Conservation (phyloP, 2,329 filamentous ascomycete species). For the Ophiocordyceps australis region DNA sequence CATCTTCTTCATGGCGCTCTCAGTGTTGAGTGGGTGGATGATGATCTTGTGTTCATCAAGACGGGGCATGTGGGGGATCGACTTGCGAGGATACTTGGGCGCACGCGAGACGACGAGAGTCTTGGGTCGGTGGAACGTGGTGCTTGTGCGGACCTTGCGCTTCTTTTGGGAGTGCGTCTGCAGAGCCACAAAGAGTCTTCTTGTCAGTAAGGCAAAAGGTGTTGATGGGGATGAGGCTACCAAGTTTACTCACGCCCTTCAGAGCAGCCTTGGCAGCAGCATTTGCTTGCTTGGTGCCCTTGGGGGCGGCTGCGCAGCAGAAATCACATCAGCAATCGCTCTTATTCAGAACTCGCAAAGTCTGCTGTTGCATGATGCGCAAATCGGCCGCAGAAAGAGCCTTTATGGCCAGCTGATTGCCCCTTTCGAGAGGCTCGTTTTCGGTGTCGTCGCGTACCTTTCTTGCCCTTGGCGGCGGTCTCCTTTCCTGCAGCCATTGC, state of each 20-base stretch:
- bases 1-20: conserved; percentile 99
- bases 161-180: conserved; percentile 55
- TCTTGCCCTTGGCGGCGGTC: conserved; percentile 19
- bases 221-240: not conserved
- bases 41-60: conserved; percentile 97
- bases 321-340: conserved; percentile 55
- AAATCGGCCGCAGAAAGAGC: conserved; percentile 1
- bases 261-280: conserved; percentile 91
- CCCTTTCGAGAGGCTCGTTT: not conserved
- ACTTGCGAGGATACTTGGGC: conserved; percentile 95
- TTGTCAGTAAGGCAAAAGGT: too few species aligned
- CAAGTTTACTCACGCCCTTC: conserved; percentile 60
- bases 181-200: not conserved
- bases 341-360: conserved; percentile 56
- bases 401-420: too few species aligned
- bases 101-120: conserved; percentile 78
- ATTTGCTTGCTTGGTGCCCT: conserved; percentile 70
- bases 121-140: conserved; percentile 96
- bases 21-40: conserved; percentile 96
- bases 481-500: conserved; percentile 19
- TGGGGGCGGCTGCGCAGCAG: conserved; percentile 36
- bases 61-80: conserved; percentile 71
- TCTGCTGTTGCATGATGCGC: conserved; percentile 53
- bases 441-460: conserved; percentile 24
- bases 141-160: conserved; percentile 80